A percentile compares a stretch with the other conserved stretches of the same genome.
These are phyloP conservation scores for Gaeumannomyces sp. DNA, from an alignment of 2,329 filamentous ascomycete species.

Conservation along the genomic window DNA sequence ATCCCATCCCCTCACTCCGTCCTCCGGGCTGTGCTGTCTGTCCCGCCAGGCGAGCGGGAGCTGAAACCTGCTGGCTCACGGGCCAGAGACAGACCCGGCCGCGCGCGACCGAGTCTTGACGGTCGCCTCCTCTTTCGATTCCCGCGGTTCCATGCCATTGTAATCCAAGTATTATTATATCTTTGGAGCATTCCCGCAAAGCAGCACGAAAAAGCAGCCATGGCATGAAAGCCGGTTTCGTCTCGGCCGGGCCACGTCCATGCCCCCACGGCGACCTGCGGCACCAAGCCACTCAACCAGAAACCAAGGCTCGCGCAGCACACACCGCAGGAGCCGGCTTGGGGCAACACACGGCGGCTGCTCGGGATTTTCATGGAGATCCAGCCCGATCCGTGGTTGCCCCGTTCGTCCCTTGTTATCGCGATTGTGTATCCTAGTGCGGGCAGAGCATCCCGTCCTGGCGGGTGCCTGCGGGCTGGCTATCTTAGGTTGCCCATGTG, in stretches of 20 bases:
- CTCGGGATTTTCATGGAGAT: not conserved
- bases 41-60: not conserved
- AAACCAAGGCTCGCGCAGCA: not conserved
- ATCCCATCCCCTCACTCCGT: too few relatives aligned
- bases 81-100: not conserved
- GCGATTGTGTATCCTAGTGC: not conserved
- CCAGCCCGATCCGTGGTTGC: not conserved
- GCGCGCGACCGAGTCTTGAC: not conserved
- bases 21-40: not conserved
- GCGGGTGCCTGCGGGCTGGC: not conserved
- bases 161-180: not conserved
- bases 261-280: not conserved
- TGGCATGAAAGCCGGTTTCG: not conserved
- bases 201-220: not conserved
- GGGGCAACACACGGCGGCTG: too few relatives aligned
- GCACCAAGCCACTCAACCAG: not conserved
- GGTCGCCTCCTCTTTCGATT: not conserved
- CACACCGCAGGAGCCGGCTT: not conserved
- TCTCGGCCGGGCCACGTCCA: not conserved
- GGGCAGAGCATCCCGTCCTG: too few relatives aligned
- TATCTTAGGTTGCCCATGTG: not conserved
- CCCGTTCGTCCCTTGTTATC: not conserved
- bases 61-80: not conserved
- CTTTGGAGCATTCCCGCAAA: not conserved
- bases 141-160: not conserved